Evolutionary conservation across 148 eudicot species (phyloP), one percentile per base, ranked within the genome.

Genomic region (Rhododendron molle): DNA sequence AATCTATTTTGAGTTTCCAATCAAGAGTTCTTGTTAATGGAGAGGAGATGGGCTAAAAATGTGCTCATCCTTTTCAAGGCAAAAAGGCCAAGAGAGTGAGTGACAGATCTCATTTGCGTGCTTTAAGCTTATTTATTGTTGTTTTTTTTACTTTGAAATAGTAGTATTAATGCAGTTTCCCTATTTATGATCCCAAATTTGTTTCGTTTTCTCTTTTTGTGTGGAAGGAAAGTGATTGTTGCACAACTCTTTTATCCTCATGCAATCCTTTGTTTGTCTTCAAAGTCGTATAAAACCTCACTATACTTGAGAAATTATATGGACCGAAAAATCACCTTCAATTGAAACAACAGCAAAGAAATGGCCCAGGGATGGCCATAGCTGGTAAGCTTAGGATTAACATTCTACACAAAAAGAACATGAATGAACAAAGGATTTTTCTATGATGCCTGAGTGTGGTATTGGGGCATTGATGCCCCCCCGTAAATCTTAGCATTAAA

Each of bases 51-150:
- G 85, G 84, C 72, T 83, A 72, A 50, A 77, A 26, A 36, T 76
- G 84, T 78, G 65, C 56, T 73, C 62, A 85, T 85, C 85, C 85
- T 87, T 86, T 83, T 84, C 62, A 23, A 67, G 74, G 65, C 8
- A 32, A 83, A 30, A 40, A 83, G 47, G 79, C 65, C 85, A 28
- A 20, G 44, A 71, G 40, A 38, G 20, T 60, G 72, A 20, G 84
- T 26, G 1, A 44, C 26, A 44, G 77, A 65, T 44, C 58, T 18
- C 65, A 76, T 36, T 32, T 49, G 28, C 28, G 49, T 71, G 85
- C 40, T 49, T 36, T 18, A 58, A 83, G 78, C 84, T 83, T 83
- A 34, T 83, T 28, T 16, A 43, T 44, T 67, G 76, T 12, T 65
- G 65, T 18, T 81, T 43, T 81, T 43, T 47, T 49, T 4, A 18